Conservation (phyloP, 176 grass and related monocot genomes). For the Puccinellia tenuiflora region DNA sequence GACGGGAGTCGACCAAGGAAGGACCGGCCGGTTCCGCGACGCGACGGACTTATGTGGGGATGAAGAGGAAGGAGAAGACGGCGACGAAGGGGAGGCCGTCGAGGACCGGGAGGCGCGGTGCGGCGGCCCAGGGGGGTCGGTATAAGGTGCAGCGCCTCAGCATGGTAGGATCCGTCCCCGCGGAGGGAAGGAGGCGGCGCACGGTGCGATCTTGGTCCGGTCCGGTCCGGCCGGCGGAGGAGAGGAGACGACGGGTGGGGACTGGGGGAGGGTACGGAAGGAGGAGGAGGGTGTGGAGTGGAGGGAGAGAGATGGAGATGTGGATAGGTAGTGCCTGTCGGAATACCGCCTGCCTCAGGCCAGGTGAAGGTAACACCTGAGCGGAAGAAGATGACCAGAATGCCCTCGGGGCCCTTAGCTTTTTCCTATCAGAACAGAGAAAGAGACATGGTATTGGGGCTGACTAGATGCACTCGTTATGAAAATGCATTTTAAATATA, state of each 20-base stretch:
- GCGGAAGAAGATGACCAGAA: conserved; percentile 10
- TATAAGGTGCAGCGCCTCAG: conserved; percentile 25
- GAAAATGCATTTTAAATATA: too few species aligned
- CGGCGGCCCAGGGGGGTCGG: conserved; percentile 38
- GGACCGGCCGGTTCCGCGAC: background rate
- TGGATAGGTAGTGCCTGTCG: conserved; percentile 31
- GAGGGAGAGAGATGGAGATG: background rate
- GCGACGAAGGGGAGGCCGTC: conserved; percentile 44
- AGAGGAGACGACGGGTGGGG: background rate
- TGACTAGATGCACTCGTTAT: too few species aligned
- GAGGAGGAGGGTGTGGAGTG: background rate
- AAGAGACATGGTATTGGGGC: too few species aligned
- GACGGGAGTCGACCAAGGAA: too few species aligned
- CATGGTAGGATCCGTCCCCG: conserved; percentile 51
- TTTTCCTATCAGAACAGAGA: background rate
- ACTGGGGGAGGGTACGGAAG: conserved; percentile 2
- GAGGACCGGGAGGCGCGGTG: conserved; percentile 31
- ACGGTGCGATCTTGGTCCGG: background rate
- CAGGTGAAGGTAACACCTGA: conserved; percentile 17
- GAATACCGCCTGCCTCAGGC: conserved; percentile 70
- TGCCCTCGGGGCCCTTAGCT: background rate
- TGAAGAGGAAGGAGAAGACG: conserved; percentile 85
- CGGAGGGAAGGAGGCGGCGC: background rate
- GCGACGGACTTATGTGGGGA: conserved; percentile 53
- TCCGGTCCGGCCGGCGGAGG: background rate